Evolutionary conservation across 768 basidiomycete species (phyloP).

Genomic region (Termitomyces eurrhizus): DNA sequence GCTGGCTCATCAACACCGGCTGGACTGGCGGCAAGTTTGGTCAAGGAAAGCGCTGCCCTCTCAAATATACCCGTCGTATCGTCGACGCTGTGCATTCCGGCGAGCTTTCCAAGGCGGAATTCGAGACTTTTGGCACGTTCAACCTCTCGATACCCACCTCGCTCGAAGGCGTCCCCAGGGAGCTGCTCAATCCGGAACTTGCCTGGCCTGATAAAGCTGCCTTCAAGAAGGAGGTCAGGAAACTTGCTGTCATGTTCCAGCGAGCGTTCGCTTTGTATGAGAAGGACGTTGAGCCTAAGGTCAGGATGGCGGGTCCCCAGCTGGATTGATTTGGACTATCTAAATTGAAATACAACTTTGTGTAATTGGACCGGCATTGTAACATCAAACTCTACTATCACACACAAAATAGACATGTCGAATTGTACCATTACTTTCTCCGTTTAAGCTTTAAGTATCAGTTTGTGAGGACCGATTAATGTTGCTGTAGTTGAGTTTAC

Average conservation of each 20-base stretch:
- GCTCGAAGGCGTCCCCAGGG: constrained; percentile 84
- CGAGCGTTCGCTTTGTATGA: constrained; percentile 93
- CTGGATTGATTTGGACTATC: constrained; percentile 18
- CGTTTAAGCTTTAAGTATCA: neutral
- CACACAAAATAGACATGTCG: constrained; percentile 7
- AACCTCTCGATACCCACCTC: constrained; percentile 78
- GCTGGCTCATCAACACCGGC: constrained; percentile 99
- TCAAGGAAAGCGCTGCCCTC: constrained; percentile 88
- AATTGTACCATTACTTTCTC: constrained; percentile 1
- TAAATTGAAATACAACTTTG: neutral
- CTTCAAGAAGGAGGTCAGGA: constrained; percentile 83
- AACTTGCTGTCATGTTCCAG: constrained; percentile 90
- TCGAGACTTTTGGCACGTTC: constrained; percentile 81
- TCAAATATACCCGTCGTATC: constrained; percentile 93
- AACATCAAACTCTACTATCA: constrained; percentile 2
- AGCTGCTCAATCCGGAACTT: constrained; percentile 82
- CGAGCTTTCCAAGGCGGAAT: constrained; percentile 82
- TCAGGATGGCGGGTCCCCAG: constrained; percentile 77
- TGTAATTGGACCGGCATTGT: constrained; percentile 10
- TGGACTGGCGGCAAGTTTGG: constrained; percentile 96
- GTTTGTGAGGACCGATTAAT: no score
- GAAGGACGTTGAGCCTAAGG: constrained; percentile 76
- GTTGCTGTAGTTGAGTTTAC: neutral
- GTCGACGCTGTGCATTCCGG: constrained; percentile 97
- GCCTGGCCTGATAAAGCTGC: constrained; percentile 91